A percentile compares a stretch with the other conserved stretches of the same genome.
phyloP scores from a whole-genome alignment of 2,329 filamentous ascomycete species.

The Ophiostoma sp. region DNA sequence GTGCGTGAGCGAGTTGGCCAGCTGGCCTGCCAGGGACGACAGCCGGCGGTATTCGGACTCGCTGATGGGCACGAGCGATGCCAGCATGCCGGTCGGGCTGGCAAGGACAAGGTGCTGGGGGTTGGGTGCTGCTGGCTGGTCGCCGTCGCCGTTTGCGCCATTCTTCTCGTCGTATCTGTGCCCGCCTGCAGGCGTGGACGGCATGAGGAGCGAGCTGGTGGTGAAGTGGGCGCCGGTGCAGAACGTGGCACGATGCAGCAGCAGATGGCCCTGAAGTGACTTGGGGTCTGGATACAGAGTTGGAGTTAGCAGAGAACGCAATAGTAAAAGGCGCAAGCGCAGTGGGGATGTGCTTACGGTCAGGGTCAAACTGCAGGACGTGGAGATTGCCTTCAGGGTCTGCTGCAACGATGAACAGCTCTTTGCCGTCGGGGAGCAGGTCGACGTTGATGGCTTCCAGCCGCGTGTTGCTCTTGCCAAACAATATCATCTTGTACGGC shows the following conservation, averaged over 20 bases:
- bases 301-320: background rate
- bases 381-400: conserved; percentile 84
- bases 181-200: conserved; percentile 44
- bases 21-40: conserved; percentile 71
- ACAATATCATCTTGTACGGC: conserved; percentile 89
- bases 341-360: conserved; percentile 56
- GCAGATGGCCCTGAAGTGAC: conserved; percentile 78
- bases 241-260: conserved; percentile 84
- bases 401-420: conserved; percentile 74
- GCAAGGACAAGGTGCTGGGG: conserved; percentile 25
- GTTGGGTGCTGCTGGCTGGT: conserved; percentile 28
- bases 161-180: background rate
- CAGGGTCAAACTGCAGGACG: conserved; percentile 87
- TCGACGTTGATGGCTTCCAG: conserved; percentile 78
- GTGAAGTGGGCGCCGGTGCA: conserved; percentile 74
- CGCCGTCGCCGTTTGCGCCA: conserved; percentile 7
- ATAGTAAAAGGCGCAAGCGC: background rate
- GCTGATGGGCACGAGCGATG: conserved; percentile 68
- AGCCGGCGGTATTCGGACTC: conserved; percentile 81
- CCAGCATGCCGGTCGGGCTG: conserved; percentile 61
- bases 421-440: conserved; percentile 78
- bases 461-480: conserved; percentile 76
- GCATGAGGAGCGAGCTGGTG: conserved; percentile 68
- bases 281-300: conserved; percentile 64
- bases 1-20: conserved; percentile 69